phyloP scores from a whole-genome alignment of 2,329 filamentous ascomycete species.

The Teratosphaeriaceae sp. region DNA sequence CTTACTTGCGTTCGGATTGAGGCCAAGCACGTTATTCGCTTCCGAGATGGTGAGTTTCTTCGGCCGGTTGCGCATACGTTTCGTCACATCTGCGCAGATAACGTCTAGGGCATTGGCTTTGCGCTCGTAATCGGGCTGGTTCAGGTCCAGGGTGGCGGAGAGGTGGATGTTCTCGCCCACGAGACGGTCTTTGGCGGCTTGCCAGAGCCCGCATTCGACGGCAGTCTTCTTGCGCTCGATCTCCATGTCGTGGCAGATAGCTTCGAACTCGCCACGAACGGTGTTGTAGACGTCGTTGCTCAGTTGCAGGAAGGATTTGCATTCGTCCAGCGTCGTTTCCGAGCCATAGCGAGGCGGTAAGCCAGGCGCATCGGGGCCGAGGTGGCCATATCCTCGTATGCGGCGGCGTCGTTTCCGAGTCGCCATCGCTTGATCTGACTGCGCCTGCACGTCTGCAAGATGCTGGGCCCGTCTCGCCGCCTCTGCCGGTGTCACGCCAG shows the following conservation, averaged over 20 bases:
- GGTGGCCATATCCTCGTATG: conserved; percentile 58
- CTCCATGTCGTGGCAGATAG: conserved; percentile 59
- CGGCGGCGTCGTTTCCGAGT: conserved; percentile 61
- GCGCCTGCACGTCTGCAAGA: conserved; percentile 33
- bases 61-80: conserved; percentile 62
- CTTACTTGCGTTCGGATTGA: conserved; percentile 63
- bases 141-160: conserved; percentile 50
- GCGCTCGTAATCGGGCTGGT: conserved; percentile 52
- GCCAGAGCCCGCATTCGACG: conserved; percentile 67
- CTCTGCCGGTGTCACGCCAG: conserved; percentile 13
- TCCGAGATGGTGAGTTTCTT: conserved; percentile 65
- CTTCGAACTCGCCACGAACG: conserved; percentile 60
- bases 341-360: conserved; percentile 66
- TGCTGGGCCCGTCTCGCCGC: conserved; percentile 16
- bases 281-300: conserved; percentile 57
- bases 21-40: conserved; percentile 63
- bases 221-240: conserved; percentile 67
- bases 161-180: conserved; percentile 60
- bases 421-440: conserved; percentile 53
- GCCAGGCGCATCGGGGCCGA: conserved; percentile 61
- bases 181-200: conserved; percentile 60
- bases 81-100: conserved; percentile 75
- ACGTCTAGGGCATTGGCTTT: conserved; percentile 68
- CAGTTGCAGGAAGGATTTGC: conserved; percentile 61
- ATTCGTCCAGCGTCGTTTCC: conserved; percentile 75